Evolutionary conservation across 805 yeast species (phyloP).

Genomic region (Myxozyma geophila): DNA sequence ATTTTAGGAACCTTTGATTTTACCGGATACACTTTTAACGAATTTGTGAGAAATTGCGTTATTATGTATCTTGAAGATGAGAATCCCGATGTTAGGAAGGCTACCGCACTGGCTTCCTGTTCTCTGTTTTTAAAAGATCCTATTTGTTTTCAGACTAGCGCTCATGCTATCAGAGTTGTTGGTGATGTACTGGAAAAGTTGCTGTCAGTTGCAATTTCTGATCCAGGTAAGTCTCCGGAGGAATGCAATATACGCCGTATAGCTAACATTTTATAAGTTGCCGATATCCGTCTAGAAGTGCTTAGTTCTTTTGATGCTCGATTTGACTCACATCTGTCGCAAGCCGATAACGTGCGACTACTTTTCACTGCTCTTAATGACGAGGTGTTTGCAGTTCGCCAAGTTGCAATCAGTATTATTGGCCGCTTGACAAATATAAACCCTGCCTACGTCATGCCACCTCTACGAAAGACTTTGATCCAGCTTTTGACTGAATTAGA

Average conservation of each 20-base stretch:
- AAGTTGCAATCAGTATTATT: constrained; percentile 73
- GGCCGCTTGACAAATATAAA: constrained; percentile 85
- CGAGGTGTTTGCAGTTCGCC: constrained; percentile 81
- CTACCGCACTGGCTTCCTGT: constrained; percentile 85
- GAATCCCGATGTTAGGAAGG: constrained; percentile 75
- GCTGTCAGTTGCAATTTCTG: constrained; percentile 82
- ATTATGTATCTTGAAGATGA: constrained; percentile 83
- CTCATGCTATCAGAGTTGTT: constrained; percentile 79
- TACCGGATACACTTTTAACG: constrained; percentile 75
- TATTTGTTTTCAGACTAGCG: constrained; percentile 81
- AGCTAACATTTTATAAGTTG: constrained; percentile 43
- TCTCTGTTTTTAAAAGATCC: constrained; percentile 76
- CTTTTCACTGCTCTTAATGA: constrained; percentile 90
- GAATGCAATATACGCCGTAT: background rate
- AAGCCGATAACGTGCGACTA: constrained; percentile 85
- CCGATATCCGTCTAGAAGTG: constrained; percentile 84
- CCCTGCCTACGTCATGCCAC: constrained; percentile 95
- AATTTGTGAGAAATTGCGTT: constrained; percentile 83
- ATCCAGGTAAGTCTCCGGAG: constrained; percentile 52
- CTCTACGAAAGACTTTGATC: constrained; percentile 80
- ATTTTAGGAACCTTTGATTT: constrained; percentile 78
- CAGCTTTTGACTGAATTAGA: constrained; percentile 85
- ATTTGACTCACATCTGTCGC: constrained; percentile 91
- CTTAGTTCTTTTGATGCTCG: constrained; percentile 69
- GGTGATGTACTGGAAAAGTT: constrained; percentile 82